Percentiles rank a stretch among this genome's conserved stretches.
These are phyloP conservation scores for Rutidosis leptorrhynchoides DNA, from an alignment of 129 eudicot species.

Conservation along the genomic window DNA sequence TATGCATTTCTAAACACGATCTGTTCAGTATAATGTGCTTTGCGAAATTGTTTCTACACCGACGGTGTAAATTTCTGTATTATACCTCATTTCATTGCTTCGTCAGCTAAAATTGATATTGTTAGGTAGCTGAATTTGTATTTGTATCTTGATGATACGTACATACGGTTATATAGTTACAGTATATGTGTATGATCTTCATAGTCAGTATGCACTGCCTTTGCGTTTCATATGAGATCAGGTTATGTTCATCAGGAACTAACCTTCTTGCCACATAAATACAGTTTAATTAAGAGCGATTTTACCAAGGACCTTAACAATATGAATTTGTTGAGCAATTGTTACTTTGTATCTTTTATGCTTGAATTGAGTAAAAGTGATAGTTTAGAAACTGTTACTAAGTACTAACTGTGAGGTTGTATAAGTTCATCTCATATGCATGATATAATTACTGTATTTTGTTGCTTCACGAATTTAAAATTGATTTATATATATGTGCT, in stretches of 20 bases:
- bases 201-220: neutral
- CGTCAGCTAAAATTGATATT: neutral
- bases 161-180: neutral
- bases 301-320: neutral
- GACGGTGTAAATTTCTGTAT: neutral
- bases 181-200: neutral
- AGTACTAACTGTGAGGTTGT: neutral
- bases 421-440: neutral
- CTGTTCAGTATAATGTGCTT: neutral
- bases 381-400: neutral
- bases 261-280: neutral
- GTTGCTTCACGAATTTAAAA: constrained; percentile 16
- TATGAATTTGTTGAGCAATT: neutral
- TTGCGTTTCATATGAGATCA: neutral
- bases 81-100: neutral
- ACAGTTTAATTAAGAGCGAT: neutral
- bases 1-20: neutral
- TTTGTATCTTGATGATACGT: neutral
- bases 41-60: neutral
- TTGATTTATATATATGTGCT: neutral
- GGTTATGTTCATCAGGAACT: neutral
- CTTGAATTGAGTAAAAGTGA: constrained; percentile 1
- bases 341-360: neutral
- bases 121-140: neutral
- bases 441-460: neutral